A percentile compares a stretch with the other conserved stretches of the same genome.
Evolutionary conservation across 768 basidiomycete species (phyloP).

Genomic region (Kwoniella botswanensis): DNA sequence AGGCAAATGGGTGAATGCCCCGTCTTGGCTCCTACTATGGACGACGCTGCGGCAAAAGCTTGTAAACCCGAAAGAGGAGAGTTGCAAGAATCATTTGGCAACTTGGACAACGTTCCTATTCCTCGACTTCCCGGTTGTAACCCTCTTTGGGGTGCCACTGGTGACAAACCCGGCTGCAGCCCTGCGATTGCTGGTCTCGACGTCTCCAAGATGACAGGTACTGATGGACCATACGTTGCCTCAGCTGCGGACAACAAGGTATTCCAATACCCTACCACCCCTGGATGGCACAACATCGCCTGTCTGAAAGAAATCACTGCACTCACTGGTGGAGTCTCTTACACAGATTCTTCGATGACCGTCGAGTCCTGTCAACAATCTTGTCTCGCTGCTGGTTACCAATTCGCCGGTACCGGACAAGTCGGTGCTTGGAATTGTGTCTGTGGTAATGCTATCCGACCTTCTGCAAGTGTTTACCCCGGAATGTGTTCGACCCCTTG

Average conservation of each 20-base stretch:
- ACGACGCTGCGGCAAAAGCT: conserved; percentile 22
- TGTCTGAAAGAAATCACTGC: conserved; percentile 34
- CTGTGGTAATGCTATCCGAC: conserved; percentile 29
- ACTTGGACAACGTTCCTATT: conserved; percentile 41
- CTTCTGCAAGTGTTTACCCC: conserved; percentile 12
- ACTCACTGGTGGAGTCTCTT: conserved; percentile 28
- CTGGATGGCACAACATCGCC: conserved; percentile 42
- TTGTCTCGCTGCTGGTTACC: conserved; percentile 31
- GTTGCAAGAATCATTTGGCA: conserved; percentile 29
- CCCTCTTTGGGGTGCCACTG: conserved; percentile 44
- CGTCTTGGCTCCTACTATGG: conserved; percentile 31
- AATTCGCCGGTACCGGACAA: conserved; percentile 33
- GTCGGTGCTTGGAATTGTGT: conserved; percentile 27
- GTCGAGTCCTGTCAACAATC: conserved; percentile 27
- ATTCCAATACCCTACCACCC: conserved; percentile 31
- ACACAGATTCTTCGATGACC: conserved; percentile 31
- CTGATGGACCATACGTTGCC: conserved; percentile 38
- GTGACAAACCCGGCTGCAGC: conserved; percentile 46
- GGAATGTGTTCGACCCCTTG: conserved; percentile 25
- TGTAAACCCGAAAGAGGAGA: conserved; percentile 45
- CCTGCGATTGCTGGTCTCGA: conserved; percentile 34
- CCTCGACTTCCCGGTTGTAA: conserved; percentile 51
- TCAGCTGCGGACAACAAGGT: conserved; percentile 22
- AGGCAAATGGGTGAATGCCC: conserved; percentile 25
- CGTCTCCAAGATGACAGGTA: conserved; percentile 35